Base-by-base conservation (phyloP, 345 rosid species). In the Heritiera littoralis region DNA sequence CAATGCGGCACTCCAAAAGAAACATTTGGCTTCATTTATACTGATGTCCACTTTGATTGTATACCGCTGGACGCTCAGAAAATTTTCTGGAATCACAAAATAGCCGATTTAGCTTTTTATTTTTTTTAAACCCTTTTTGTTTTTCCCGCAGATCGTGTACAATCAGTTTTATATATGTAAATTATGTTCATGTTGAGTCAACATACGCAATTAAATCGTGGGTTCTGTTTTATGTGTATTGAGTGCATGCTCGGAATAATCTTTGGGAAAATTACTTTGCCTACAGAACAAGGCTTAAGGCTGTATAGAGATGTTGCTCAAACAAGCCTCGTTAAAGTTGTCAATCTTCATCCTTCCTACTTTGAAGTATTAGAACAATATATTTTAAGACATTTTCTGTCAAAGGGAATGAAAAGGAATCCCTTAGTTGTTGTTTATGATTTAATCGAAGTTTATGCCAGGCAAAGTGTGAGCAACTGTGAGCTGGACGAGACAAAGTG, bases 1-100 rank as follows among this genome's bases (percentile, higher is more conserved):
- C 89, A 89, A 87, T 88, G 32, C 72, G 43, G 87, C 59, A 54
- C 82, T 81, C 73, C 66, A 70, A 73, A 75, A 79, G 80, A 63
- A 77, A 74, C 76, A 32, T 69, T 77, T 82, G 80, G 87, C 75
- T 81, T 54, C 59, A 51, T 58, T 69, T 49, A 76, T 78, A 80
- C 78, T 73, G 75, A 78, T 54, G 79, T 38, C 20, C 49, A 1
- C 41, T 54, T 81, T 69, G 60, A 38, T 65, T 83, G 86, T 82
- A 85, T 80, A 81, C 83, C 51, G 56, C 30, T 83, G 78, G 65
- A 51, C 64, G 67, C 64, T 66, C 73, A 84, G 83, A 81, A 75
- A 85, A 74, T 78, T 52, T 74, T 79, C 82, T 46, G 70, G 76
- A 58, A 78, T 79, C 80, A 64, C 69, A 17, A 46, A 48, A n/a